Conservation (phyloP, 345 rosid genomes). For the Eucalyptus melliodora region DNA sequence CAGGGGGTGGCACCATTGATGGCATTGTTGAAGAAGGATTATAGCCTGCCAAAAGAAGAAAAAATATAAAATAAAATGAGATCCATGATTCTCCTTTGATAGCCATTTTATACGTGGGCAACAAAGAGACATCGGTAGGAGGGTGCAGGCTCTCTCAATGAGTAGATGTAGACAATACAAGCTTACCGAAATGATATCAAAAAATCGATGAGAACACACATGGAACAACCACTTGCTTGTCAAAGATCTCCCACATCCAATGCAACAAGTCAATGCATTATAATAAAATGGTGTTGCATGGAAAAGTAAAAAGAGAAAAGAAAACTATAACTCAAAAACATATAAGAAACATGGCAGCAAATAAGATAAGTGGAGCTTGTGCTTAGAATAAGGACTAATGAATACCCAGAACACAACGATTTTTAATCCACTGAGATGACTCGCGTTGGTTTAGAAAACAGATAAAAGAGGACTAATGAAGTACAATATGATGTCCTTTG, state of each 20-base stretch:
- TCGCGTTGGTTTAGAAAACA: background rate
- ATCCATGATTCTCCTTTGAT: background rate
- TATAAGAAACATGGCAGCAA: background rate
- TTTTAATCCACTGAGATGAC: background rate
- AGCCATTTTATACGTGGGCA: background rate
- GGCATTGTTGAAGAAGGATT: conserved; percentile 40
- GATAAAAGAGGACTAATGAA: background rate
- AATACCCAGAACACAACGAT: background rate
- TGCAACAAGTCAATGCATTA: background rate
- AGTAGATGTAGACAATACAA: background rate
- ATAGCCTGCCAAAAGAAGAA: conserved; percentile 29
- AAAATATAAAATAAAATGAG: background rate
- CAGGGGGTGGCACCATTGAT: conserved; percentile 78
- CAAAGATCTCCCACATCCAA: background rate
- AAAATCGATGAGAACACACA: background rate
- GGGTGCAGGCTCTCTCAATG: background rate
- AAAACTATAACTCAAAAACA: background rate
- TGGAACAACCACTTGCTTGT: background rate
- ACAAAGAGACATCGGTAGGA: background rate
- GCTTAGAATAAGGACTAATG: background rate
- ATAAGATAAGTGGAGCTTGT: background rate
- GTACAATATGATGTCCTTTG: background rate
- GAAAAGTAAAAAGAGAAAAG: background rate
- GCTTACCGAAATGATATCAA: background rate
- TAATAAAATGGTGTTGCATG: background rate